A percentile compares a stretch with the other conserved stretches of the same genome.
Conservation (phyloP, 768 basidiomycete genomes). For the Cyclocybe cylindracea region DNA sequence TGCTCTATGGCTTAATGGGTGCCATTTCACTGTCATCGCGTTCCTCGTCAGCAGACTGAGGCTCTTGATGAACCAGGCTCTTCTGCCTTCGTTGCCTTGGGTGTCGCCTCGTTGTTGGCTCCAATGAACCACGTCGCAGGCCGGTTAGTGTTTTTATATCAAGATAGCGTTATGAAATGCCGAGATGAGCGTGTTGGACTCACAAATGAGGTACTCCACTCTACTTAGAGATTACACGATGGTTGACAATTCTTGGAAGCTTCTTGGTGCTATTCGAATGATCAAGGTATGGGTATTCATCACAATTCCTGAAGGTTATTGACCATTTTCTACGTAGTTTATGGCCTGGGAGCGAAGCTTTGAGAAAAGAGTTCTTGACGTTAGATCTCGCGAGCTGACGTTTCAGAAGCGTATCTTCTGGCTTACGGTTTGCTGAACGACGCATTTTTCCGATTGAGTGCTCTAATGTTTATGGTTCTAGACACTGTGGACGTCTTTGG, state of each 20-base stretch:
- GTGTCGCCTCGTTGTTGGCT: constrained; percentile 17
- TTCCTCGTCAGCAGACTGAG: background rate
- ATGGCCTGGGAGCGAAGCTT: constrained; percentile 78
- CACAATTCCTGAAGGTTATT: background rate
- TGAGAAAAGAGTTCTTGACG: constrained; percentile 54
- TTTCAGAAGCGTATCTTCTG: constrained; percentile 67
- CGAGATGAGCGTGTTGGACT: constrained; percentile 71
- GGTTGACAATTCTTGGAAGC: background rate
- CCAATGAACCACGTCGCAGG: constrained; percentile 23
- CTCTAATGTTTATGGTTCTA: background rate
- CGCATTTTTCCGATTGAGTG: too few species aligned
- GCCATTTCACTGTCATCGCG: background rate
- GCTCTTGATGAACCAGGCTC: constrained; percentile 6
- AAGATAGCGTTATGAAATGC: constrained; percentile 61
- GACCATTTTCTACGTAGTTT: constrained; percentile 39
- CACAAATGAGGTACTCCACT: constrained; percentile 72
- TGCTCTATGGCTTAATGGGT: constrained; percentile 19
- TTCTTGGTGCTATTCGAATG: constrained; percentile 16
- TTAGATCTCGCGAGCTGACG: constrained; percentile 62
- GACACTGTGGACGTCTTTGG: constrained; percentile 11
- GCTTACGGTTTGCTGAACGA: constrained; percentile 46
- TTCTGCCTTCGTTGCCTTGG: constrained; percentile 21
- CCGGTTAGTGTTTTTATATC: constrained; percentile 15
- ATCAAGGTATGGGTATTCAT: constrained; percentile 7
- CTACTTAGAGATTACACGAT: constrained; percentile 30